Conservation (phyloP, 257 asterid genomes). For the Solanum chiquidenum region DNA sequence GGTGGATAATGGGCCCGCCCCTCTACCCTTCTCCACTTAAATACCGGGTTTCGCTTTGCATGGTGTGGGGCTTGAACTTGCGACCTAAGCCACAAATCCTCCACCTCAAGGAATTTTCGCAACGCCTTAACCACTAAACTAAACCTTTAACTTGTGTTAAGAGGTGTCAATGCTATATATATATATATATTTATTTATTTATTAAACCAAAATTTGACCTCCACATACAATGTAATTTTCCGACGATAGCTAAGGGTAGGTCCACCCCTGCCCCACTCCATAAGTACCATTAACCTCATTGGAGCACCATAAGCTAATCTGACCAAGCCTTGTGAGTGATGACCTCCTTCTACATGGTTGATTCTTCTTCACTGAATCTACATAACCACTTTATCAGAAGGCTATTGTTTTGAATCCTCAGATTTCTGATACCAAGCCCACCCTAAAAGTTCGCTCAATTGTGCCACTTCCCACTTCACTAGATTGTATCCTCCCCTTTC, state of each 20-base stretch:
- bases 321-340: neutral
- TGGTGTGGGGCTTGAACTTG: too few species aligned
- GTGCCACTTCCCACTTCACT: neutral
- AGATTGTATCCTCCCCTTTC: neutral
- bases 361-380: neutral
- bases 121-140: neutral
- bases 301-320: neutral
- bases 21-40: too few species aligned
- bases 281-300: neutral
- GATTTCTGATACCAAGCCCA: neutral
- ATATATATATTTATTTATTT: too few species aligned
- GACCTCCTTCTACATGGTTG: neutral
- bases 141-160: neutral
- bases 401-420: neutral
- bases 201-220: neutral
- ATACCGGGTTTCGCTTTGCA: too few species aligned
- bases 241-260: neutral
- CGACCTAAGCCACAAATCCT: too few species aligned
- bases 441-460: neutral
- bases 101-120: neutral
- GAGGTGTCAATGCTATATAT: neutral
- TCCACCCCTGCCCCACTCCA: neutral
- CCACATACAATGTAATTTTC: neutral
- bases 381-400: neutral
- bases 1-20: too few species aligned